Conservation (phyloP, 495 filamentous ascomycete species). For the Talaromyces nanjingensis region DNA sequence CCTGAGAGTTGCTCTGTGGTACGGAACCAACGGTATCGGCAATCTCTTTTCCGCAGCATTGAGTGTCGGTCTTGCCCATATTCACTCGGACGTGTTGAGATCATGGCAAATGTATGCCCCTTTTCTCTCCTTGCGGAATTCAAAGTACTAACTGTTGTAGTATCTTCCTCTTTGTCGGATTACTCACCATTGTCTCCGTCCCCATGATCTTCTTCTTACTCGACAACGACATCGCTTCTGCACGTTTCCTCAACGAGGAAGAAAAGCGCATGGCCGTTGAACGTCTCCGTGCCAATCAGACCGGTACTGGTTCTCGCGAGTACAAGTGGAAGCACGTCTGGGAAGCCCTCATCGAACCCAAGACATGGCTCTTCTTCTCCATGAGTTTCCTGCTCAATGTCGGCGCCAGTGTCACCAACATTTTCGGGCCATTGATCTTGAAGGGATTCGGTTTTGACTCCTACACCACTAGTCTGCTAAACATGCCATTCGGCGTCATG, state of each 20-base stretch:
- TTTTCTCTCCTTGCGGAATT: background rate
- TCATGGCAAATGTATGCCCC: constrained; percentile 56
- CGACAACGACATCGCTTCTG: constrained; percentile 43
- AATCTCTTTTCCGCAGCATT: constrained; percentile 41
- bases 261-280: constrained; percentile 55
- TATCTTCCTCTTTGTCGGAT: constrained; percentile 40
- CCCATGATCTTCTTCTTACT: constrained; percentile 37
- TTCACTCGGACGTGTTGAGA: constrained; percentile 40
- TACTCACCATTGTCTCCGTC: constrained; percentile 39
- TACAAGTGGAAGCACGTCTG: constrained; percentile 40
- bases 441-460: constrained; percentile 52
- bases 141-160: constrained; percentile 13
- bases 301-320: constrained; percentile 42
- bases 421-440: constrained; percentile 56
- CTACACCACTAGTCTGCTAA: constrained; percentile 43
- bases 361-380: constrained; percentile 41
- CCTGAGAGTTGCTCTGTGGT: constrained; percentile 42
- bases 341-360: constrained; percentile 41
- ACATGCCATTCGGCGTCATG: constrained; percentile 43
- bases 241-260: constrained; percentile 52
- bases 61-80: constrained; percentile 48
- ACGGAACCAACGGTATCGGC: constrained; percentile 41
- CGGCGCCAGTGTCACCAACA: constrained; percentile 52
- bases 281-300: constrained; percentile 56
- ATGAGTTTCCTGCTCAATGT: constrained; percentile 56